Conservation (phyloP, 148 eudicot genomes). For the Camellia sinensis region DNA sequence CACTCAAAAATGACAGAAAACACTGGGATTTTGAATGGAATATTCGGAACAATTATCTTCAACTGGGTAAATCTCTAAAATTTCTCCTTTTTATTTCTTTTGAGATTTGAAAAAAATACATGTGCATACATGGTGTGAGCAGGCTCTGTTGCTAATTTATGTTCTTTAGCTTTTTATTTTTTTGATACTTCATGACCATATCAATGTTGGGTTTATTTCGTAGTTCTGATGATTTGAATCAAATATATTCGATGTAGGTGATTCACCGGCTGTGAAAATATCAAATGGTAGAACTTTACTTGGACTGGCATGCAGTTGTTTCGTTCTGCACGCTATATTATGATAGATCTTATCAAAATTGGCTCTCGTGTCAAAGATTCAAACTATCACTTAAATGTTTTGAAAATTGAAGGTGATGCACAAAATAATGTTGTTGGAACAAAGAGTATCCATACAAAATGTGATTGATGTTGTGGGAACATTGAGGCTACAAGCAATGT, state of each 20-base stretch:
- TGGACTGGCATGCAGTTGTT: constrained; percentile 33
- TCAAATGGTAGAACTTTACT: constrained; percentile 13
- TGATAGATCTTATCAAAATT: constrained; percentile 14
- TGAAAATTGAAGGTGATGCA: not conserved
- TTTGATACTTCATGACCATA: not conserved
- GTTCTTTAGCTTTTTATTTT: not conserved
- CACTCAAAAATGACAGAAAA: constrained; percentile 61
- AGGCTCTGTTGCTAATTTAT: not conserved
- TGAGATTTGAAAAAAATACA: not conserved
- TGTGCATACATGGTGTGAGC: not conserved
- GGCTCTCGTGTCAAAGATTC: not conserved
- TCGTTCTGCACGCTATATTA: constrained; percentile 17
- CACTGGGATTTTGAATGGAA: constrained; percentile 95
- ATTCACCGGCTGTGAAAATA: constrained; percentile 20
- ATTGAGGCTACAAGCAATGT: not conserved
- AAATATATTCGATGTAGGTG: constrained; percentile 25
- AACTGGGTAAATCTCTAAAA: constrained; percentile 40
- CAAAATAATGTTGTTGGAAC: not conserved
- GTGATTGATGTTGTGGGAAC: not conserved
- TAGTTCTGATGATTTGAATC: constrained; percentile 16
- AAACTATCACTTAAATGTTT: not conserved
- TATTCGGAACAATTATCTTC: constrained; percentile 51
- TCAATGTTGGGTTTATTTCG: not conserved
- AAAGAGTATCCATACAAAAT: not conserved
- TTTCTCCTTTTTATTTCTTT: not conserved